phyloP scores from a whole-genome alignment of 2,329 filamentous ascomycete species.

The Colletotrichum eremochloae region DNA sequence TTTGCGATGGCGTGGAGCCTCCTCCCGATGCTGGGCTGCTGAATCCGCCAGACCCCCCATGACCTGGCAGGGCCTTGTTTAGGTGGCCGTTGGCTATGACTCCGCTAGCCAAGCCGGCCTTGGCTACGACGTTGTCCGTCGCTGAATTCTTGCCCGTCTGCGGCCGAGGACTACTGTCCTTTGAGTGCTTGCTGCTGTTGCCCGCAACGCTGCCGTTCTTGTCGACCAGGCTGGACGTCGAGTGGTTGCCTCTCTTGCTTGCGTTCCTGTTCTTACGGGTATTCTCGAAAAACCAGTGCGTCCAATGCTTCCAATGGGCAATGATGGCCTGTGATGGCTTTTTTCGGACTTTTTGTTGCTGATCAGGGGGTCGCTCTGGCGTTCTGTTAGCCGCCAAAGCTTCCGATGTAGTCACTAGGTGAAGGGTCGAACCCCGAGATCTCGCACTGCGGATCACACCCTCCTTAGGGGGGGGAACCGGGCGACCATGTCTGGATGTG shows the following conservation, averaged over 20 bases:
- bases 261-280: slow-evolving; percentile 65
- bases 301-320: slow-evolving; percentile 74
- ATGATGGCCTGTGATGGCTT: slow-evolving; percentile 71
- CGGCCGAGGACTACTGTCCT: slow-evolving; percentile 69
- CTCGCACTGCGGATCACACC: slow-evolving; percentile 75
- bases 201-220: slow-evolving; percentile 58
- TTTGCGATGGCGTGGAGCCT: slow-evolving; percentile 48
- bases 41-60: slow-evolving; percentile 23
- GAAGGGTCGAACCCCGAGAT: slow-evolving; percentile 86
- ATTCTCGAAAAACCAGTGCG: slow-evolving; percentile 73
- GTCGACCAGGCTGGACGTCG: slow-evolving; percentile 69
- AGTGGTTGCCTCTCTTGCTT: slow-evolving; percentile 66
- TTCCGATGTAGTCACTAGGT: slow-evolving; percentile 80
- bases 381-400: slow-evolving; percentile 55
- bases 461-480: slow-evolving; percentile 90
- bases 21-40: slow-evolving; percentile 48
- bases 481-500: slow-evolving; percentile 80
- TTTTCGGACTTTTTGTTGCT: slow-evolving; percentile 64
- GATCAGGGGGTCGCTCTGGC: slow-evolving; percentile 48
- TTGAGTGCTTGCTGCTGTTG: slow-evolving; percentile 57
- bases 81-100: slow-evolving; percentile 66
- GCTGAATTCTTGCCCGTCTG: slow-evolving; percentile 71
- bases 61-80: slow-evolving; percentile 45
- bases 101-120: slow-evolving; percentile 63
- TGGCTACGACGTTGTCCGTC: slow-evolving; percentile 53